Evolutionary conservation across 257 asterid genomes (phyloP).

Genomic region (Handroanthus guayacan): DNA sequence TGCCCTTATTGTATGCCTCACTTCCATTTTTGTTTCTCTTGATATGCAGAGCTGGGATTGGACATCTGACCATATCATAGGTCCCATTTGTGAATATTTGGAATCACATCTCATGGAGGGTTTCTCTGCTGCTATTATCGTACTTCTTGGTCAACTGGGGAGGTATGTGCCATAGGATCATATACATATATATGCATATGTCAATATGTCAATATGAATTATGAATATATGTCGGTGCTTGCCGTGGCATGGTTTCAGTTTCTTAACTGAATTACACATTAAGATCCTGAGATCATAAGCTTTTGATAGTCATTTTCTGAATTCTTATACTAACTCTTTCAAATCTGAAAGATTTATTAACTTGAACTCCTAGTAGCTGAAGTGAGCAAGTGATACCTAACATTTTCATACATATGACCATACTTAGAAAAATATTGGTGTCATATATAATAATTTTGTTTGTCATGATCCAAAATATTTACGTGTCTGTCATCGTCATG

Average conservation of each 20-base stretch:
- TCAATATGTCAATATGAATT: background rate
- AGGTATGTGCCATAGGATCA: constrained; percentile 55
- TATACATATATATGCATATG: background rate
- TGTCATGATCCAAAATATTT: constrained; percentile 12
- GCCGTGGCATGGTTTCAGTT: constrained; percentile 13
- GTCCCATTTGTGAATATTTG: constrained; percentile 51
- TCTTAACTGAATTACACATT: background rate
- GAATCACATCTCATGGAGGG: constrained; percentile 55
- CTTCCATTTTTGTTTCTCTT: constrained; percentile 19
- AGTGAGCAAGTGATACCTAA: background rate
- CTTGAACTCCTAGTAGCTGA: background rate
- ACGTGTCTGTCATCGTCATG: constrained; percentile 25
- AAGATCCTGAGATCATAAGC: constrained; percentile 11
- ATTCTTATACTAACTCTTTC: background rate
- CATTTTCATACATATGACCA: background rate
- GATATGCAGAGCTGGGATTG: constrained; percentile 85
- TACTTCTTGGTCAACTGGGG: constrained; percentile 87
- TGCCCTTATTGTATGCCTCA: constrained; percentile 29
- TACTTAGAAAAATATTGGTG: background rate
- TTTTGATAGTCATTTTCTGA: background rate
- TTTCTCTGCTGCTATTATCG: constrained; percentile 55
- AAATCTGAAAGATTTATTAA: background rate
- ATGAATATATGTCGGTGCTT: background rate
- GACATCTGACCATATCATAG: constrained; percentile 60
- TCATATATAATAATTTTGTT: background rate